These are phyloP conservation scores for Pseudofabraea citricarpa DNA, from an alignment of 2,329 filamentous ascomycete genomes.

Conservation along the genomic window DNA sequence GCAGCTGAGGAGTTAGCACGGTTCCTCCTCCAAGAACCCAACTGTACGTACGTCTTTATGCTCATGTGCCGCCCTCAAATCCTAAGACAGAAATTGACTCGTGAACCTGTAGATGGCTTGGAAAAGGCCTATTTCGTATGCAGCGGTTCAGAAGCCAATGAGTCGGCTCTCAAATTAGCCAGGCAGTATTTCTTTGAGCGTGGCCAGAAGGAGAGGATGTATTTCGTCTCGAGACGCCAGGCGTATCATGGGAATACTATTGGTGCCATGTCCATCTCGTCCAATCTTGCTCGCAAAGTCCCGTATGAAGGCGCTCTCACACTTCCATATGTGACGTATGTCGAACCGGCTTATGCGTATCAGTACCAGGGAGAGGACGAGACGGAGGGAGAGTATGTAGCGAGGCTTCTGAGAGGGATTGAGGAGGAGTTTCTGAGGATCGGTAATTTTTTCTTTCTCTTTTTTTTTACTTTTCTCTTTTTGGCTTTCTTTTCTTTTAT, in stretches of 20 bases:
- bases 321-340: constrained; percentile 43
- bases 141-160: constrained; percentile 56
- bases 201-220: constrained; percentile 33
- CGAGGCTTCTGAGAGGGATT: constrained; percentile 51
- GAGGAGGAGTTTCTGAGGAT: constrained; percentile 53
- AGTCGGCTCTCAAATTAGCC: constrained; percentile 60
- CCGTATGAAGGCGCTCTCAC: constrained; percentile 52
- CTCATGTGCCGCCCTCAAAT: too few relatives aligned
- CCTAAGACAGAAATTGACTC: too few relatives aligned
- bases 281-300: constrained; percentile 48
- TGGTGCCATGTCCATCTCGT: constrained; percentile 51
- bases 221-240: constrained; percentile 57
- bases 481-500: too few relatives aligned
- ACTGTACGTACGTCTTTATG: too few relatives aligned
- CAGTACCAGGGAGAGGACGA: constrained; percentile 43
- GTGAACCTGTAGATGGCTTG: background rate
- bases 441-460: too few relatives aligned
- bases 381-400: constrained; percentile 46
- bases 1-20: constrained; percentile 40
- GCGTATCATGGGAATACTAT: constrained; percentile 67
- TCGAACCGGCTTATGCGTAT: constrained; percentile 59
- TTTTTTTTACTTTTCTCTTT: too few relatives aligned
- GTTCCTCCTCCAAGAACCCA: background rate
- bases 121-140: constrained; percentile 20
- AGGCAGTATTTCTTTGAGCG: constrained; percentile 60